Conservation (phyloP, 2,329 filamentous ascomycete species). For the Davidsoniella neocaledoniae region DNA sequence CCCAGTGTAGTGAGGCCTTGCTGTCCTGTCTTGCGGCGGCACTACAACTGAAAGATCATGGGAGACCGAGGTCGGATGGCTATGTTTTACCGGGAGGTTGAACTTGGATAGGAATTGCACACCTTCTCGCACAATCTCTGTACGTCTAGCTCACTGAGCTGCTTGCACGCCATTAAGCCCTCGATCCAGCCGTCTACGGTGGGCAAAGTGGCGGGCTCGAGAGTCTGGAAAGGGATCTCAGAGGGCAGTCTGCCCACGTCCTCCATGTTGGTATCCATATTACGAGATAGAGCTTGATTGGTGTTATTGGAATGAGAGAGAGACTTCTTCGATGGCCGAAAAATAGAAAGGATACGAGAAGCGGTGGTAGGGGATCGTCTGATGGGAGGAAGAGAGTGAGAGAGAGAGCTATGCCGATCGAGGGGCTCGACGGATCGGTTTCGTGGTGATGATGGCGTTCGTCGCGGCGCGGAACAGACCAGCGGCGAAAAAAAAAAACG, state of each 20-base stretch:
- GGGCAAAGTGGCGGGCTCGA: constrained; percentile 74
- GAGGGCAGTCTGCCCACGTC: constrained; percentile 79
- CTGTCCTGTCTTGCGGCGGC: too few species aligned
- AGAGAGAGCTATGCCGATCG: constrained; percentile 9
- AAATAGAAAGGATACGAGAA: constrained; percentile 11
- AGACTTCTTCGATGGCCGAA: constrained; percentile 13
- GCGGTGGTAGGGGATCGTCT: background rate
- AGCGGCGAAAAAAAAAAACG: background rate
- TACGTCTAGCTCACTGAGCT: constrained; percentile 85
- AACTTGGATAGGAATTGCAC: constrained; percentile 14
- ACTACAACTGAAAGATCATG: background rate
- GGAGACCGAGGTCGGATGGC: too few species aligned
- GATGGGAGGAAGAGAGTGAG: constrained; percentile 11
- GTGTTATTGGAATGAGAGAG: background rate
- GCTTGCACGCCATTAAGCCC: constrained; percentile 96
- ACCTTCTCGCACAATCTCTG: constrained; percentile 97
- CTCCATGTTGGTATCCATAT: constrained; percentile 98
- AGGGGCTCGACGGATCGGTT: constrained; percentile 9
- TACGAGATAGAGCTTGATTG: background rate
- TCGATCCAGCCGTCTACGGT: constrained; percentile 98
- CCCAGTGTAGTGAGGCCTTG: too few species aligned
- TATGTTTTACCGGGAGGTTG: background rate
- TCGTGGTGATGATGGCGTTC: constrained; percentile 4
- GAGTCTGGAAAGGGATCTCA: constrained; percentile 49
- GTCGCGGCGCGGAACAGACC: background rate